Conservation (phyloP, 176 grass and related monocot genomes). For the Secale cereale region DNA sequence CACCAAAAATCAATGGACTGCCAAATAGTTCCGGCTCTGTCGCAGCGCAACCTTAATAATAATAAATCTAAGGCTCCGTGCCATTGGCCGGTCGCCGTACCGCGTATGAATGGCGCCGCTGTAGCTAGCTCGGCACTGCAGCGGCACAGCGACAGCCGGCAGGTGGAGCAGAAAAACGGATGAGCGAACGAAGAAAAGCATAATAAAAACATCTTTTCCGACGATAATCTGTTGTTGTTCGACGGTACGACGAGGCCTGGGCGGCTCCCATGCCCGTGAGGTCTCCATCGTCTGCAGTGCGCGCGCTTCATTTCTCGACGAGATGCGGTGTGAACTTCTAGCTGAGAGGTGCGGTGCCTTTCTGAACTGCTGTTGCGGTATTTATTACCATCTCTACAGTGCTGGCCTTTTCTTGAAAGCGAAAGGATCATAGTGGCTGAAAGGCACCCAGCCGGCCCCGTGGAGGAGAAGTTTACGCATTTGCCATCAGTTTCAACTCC, state of each 20-base stretch:
- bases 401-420: background rate
- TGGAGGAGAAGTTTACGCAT: too few species aligned
- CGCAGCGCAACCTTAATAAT: background rate
- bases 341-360: background rate
- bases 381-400: background rate
- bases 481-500: too few species aligned
- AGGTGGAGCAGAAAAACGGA: background rate
- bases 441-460: background rate
- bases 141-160: background rate
- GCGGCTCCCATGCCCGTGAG: background rate
- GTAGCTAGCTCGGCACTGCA: background rate
- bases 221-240: background rate
- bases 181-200: background rate
- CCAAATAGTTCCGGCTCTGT: background rate
- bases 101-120: background rate
- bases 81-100: background rate
- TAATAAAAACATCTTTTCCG: background rate
- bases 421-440: background rate
- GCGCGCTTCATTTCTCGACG: background rate
- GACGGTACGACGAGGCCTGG: background rate
- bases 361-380: background rate
- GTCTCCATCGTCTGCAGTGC: background rate
- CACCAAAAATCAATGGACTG: background rate
- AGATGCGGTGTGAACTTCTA: constrained; percentile 4
- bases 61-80: background rate